These are phyloP conservation scores for Capronia coronata DNA, from an alignment of 2,329 filamentous ascomycete species.

Conservation along the genomic window DNA sequence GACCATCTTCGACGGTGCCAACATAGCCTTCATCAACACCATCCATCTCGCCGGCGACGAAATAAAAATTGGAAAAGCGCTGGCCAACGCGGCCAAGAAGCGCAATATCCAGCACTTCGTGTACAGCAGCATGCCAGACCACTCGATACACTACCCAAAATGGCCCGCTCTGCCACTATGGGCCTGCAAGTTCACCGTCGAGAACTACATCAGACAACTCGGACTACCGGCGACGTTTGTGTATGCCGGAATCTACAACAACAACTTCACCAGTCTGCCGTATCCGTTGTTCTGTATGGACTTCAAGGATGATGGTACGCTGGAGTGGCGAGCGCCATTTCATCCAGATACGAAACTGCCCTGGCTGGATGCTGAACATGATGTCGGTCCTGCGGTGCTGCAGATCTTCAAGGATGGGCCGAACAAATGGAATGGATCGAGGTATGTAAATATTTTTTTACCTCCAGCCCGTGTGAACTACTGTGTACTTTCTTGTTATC, in stretches of 20 bases:
- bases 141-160: constrained; percentile 65
- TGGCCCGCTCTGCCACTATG: constrained; percentile 87
- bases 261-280: constrained; percentile 89
- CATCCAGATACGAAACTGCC: constrained; percentile 82
- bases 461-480: background rate
- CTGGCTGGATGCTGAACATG: constrained; percentile 94
- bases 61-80: constrained; percentile 75
- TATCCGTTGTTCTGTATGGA: constrained; percentile 97
- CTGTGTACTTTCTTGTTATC: no score
- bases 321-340: constrained; percentile 90
- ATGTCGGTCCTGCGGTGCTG: constrained; percentile 83
- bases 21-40: constrained; percentile 95
- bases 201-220: constrained; percentile 80
- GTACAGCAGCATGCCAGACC: constrained; percentile 96
- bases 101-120: constrained; percentile 78
- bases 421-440: constrained; percentile 70
- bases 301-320: constrained; percentile 73
- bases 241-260: constrained; percentile 97
- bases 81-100: constrained; percentile 82
- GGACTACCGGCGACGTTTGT: constrained; percentile 84
- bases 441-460: constrained; percentile 42
- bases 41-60: constrained; percentile 89
- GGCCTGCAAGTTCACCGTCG: constrained; percentile 86
- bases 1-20: constrained; percentile 72
- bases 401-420: constrained; percentile 94